A percentile compares a stretch with the other conserved stretches of the same genome.
Conservation (phyloP, 129 eudicot genomes). For the Calendula officinalis region DNA sequence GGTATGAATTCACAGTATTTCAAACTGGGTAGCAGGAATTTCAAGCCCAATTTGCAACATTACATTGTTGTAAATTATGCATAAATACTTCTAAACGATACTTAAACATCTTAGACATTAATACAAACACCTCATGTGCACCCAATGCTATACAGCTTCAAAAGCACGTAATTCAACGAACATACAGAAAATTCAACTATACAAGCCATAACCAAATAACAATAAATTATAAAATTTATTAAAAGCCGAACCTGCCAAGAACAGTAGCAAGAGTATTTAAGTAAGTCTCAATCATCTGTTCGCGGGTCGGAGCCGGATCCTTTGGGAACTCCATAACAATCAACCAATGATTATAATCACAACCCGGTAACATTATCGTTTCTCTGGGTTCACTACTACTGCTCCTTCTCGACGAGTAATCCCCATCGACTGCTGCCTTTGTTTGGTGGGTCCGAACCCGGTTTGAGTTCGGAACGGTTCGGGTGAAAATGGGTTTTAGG, state of each 20-base stretch:
- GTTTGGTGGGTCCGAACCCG: constrained; percentile 26
- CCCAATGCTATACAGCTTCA: constrained; percentile 8
- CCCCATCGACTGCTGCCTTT: constrained; percentile 54
- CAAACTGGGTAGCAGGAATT: too few species aligned
- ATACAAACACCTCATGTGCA: constrained; percentile 15
- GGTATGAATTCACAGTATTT: too few species aligned
- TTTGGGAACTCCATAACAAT: constrained; percentile 98
- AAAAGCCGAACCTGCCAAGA: constrained; percentile 65
- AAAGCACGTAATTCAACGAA: not conserved
- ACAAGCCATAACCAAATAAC: not conserved
- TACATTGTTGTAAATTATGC: too few species aligned
- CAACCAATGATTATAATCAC: constrained; percentile 94
- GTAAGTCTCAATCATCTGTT: constrained; percentile 95
- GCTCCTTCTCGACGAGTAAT: constrained; percentile 53
- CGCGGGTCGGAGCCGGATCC: constrained; percentile 81
- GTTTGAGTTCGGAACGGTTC: constrained; percentile 26
- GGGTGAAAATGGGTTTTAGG: constrained; percentile 28
- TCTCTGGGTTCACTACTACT: constrained; percentile 71
- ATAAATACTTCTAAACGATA: too few species aligned
- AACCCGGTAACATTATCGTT: constrained; percentile 94
- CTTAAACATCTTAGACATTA: not conserved
- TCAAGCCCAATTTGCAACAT: too few species aligned
- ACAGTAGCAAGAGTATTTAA: constrained; percentile 85
- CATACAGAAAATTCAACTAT: not conserved
- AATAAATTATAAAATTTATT: not conserved